Evolutionary conservation across 495 filamentous ascomycete genomes (phyloP), one percentile per base, ranked within the genome.

Genomic region (Aspergillus egyptiacus): DNA sequence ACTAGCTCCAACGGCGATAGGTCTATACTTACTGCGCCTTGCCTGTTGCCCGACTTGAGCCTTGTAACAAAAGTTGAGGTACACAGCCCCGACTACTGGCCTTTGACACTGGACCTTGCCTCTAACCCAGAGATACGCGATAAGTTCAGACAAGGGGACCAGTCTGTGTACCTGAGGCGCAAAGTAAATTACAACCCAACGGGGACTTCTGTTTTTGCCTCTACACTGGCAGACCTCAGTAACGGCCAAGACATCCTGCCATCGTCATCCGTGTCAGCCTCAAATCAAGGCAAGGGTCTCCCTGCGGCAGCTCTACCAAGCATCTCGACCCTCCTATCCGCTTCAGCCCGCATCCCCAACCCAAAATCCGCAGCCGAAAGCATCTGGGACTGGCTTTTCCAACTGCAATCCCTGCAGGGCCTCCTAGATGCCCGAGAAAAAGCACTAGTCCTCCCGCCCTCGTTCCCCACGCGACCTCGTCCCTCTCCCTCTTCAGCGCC

Each of bases 111-210:
- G 6, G 85, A 96, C 59, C 86, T 99, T 50, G 75, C 74, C 15
- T 65, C 71, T 42, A 80, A 89, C 31, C 72, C 81, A 0, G 64
- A 68, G 0, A 82, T 78, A 20, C 69, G 82, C n/a, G 73, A 80
- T 0, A 79, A 83, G 27, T 96, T 98, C 68, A 72, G 74, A 22
- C 62, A 54, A 3, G 71, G 69, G 11, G 84, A 83, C 30, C 89
- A 95, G 65, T 86, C 80, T 0, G 68, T 99, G 24, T 89, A 82
- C 55, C 81, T 98, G 3, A 81, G 89, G 30, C 79, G 86, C n/a
- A 80, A 91, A 38, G 80, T 86, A 18, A 82, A 77, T 5, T 77
- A 82, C 59, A 83, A 82, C 35, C 68, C 72, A 27, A 74, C 84
- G 35, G 75, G 72, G 38, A 76, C 81, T 28, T 83, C 83, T 2